These are phyloP conservation scores for Mycothermus thermophilus DNA, from an alignment of 495 filamentous ascomycete genomes.

Conservation along the genomic window DNA sequence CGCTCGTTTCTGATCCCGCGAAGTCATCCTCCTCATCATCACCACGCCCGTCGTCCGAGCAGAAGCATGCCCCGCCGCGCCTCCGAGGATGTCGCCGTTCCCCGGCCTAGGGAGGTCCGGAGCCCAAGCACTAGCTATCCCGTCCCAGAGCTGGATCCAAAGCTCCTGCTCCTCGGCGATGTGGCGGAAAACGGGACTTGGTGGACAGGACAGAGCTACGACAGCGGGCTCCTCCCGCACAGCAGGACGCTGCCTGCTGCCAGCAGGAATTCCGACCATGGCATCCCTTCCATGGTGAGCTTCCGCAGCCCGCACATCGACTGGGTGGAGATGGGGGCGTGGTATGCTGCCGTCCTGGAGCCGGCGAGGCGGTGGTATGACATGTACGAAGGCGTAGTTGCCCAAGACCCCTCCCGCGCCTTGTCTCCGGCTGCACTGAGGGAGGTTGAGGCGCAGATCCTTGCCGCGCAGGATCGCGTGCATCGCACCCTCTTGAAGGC, in stretches of 20 bases:
- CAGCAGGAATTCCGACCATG: constrained; percentile 20
- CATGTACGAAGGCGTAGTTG: constrained; percentile 40
- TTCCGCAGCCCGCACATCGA: constrained; percentile 57
- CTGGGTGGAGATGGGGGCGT: constrained; percentile 57
- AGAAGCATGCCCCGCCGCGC: constrained; percentile 9
- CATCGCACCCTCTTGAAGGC: constrained; percentile 65
- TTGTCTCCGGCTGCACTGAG: constrained; percentile 22
- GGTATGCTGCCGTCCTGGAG: constrained; percentile 60
- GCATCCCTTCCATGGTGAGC: constrained; percentile 33
- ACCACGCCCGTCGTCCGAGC: constrained; percentile 6
- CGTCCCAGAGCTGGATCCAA: constrained; percentile 49
- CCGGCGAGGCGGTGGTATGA: constrained; percentile 38
- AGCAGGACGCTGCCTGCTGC: constrained; percentile 4
- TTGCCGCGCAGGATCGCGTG: constrained; percentile 53
- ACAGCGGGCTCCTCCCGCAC: too few relatives aligned
- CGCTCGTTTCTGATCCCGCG: constrained; percentile 46
- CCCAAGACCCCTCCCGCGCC: constrained; percentile 8
- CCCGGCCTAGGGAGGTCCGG: constrained; percentile 18
- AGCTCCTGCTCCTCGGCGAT: constrained; percentile 65
- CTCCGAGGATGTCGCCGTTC: neutral
- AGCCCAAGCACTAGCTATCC: constrained; percentile 18
- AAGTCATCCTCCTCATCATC: constrained; percentile 5
- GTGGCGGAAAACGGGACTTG: constrained; percentile 72
- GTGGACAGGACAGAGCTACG: constrained; percentile 53
- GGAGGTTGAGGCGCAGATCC: constrained; percentile 45